Evolutionary conservation across 805 yeast species (phyloP), one percentile per base, ranked within the genome.

Genomic region (Starmerella vaccinii): DNA sequence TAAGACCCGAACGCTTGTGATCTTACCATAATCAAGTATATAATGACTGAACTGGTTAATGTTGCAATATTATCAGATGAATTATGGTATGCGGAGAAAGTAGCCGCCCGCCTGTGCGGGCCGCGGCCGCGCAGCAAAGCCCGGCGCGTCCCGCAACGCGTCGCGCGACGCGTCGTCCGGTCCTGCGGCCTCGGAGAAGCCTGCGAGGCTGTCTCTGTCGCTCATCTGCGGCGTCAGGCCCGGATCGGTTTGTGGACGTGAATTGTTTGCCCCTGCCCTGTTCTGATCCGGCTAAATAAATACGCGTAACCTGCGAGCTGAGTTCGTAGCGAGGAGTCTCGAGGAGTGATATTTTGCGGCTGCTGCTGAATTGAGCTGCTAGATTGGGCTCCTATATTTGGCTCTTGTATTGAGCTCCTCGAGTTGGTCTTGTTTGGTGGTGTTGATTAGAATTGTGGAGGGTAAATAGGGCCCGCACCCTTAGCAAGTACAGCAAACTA

Each of bases 21-120:
- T 32, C 35, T 32, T 32, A 32, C 35, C 35, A 32, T 32, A 16
- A 32, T 32, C 35, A 32, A 32, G 35, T 32, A 32, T 32, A 32
- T 32, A 32, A 32, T 32, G 35, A 32, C 35, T 32, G 35, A 32
- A 32, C 35, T 32, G 35, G 35, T 32, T 32, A 22, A 43, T 48
- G 43, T 35, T 42, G 47, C 51, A 48, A 48, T 35, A 48, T 48
- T 29, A 35, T 48, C 50, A 33, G 50, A 47, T 47, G 49, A 47
- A 30, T 38, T 47, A 45, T 47, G 45, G 49, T 37, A 47, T 47
- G 49, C 37, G 45, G 49, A 47, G 49, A 47, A 47, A 47, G 45
- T 47, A n/a, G n/a, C n/a, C n/a, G n/a, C n/a, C n/a, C n/a, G n/a
- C n/a, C n/a, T n/a, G n/a, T n/a, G n/a, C n/a, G n/a, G n/a, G n/a